phyloP scores from a whole-genome alignment of 1,284 basidiomycete species.

The Lentinus polychrous region DNA sequence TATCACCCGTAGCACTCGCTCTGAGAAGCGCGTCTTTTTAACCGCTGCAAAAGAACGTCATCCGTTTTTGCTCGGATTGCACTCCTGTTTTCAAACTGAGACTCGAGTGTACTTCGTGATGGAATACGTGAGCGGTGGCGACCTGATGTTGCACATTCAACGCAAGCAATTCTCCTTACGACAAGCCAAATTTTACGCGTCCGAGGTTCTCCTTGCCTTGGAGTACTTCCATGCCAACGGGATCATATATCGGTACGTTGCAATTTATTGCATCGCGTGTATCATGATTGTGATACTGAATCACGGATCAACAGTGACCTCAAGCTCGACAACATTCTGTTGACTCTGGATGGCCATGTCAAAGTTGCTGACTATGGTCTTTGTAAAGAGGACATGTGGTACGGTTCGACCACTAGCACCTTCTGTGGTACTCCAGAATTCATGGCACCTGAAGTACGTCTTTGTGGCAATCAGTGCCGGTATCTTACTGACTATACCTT shows the following conservation, averaged over 20 bases:
- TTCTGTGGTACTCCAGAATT: slow-evolving; percentile 99
- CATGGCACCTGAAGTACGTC: slow-evolving; percentile 93
- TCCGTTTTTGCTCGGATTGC: slow-evolving; percentile 94
- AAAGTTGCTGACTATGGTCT: slow-evolving; percentile 99
- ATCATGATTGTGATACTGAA: slow-evolving; percentile 2
- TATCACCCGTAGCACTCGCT: slow-evolving; percentile 74
- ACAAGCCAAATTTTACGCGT: slow-evolving; percentile 96
- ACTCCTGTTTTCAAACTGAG: slow-evolving; percentile 99
- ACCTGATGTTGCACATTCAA: slow-evolving; percentile 81
- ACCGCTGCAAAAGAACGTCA: slow-evolving; percentile 94
- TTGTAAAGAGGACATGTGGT: slow-evolving; percentile 99
- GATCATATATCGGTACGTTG: slow-evolving; percentile 75
- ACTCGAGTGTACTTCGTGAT: slow-evolving; percentile 89
- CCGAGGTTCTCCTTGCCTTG: slow-evolving; percentile 93
- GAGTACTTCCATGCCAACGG: slow-evolving; percentile 99
- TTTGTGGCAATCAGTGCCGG: too few relatives aligned
- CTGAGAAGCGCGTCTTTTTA: slow-evolving; percentile 97
- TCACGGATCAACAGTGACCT: slow-evolving; percentile 60
- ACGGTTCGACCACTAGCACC: slow-evolving; percentile 93
- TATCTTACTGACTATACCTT: background rate
- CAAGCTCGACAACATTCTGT: slow-evolving; percentile 96
- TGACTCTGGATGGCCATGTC: slow-evolving; percentile 96
- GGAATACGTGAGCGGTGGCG: slow-evolving; percentile 75
- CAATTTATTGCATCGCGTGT: background rate
- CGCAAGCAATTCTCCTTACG: slow-evolving; percentile 76